Conservation (phyloP, 2,329 filamentous ascomycete species). For the Pezicula rhizophila region DNA sequence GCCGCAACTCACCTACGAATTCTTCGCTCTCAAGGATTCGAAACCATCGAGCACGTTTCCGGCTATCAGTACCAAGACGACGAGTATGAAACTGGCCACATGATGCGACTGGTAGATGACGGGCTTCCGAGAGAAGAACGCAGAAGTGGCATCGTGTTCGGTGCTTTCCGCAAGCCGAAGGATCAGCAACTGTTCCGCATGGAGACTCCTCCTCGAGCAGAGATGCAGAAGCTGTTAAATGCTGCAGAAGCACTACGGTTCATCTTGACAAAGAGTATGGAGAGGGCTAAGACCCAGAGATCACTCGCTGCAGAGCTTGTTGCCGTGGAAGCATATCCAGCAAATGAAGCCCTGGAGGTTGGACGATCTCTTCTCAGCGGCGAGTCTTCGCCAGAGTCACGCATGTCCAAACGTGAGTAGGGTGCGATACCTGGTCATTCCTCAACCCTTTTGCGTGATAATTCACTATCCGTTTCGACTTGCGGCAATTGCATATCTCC, state of each 20-base stretch:
- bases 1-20: slow-evolving; percentile 18
- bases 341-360: slow-evolving; percentile 40
- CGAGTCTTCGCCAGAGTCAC: slow-evolving; percentile 25
- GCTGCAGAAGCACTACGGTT: slow-evolving; percentile 4
- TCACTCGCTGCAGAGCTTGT: slow-evolving; percentile 2
- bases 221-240: slow-evolving; percentile 3
- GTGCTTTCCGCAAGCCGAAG: slow-evolving; percentile 10
- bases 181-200: background rate
- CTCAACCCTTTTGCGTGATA: background rate
- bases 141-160: slow-evolving; percentile 14
- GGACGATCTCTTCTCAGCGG: slow-evolving; percentile 28
- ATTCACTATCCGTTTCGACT: background rate
- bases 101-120: slow-evolving; percentile 7
- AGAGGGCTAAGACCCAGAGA: slow-evolving; percentile 1
- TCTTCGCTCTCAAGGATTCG: slow-evolving; percentile 13
- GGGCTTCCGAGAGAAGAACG: slow-evolving; percentile 1
- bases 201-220: background rate
- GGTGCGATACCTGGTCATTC: slow-evolving; percentile 17
- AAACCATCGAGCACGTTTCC: slow-evolving; percentile 2
- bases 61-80: slow-evolving; percentile 1
- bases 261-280: slow-evolving; percentile 2
- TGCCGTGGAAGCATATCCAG: slow-evolving; percentile 1
- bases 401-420: slow-evolving; percentile 7
- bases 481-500: too few relatives aligned
- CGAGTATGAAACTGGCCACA: slow-evolving; percentile 7